Evolutionary conservation across 2,329 filamentous ascomycete species (phyloP), one percentile per base, ranked within the genome.

Genomic region (Geoglossum cookeanum): DNA sequence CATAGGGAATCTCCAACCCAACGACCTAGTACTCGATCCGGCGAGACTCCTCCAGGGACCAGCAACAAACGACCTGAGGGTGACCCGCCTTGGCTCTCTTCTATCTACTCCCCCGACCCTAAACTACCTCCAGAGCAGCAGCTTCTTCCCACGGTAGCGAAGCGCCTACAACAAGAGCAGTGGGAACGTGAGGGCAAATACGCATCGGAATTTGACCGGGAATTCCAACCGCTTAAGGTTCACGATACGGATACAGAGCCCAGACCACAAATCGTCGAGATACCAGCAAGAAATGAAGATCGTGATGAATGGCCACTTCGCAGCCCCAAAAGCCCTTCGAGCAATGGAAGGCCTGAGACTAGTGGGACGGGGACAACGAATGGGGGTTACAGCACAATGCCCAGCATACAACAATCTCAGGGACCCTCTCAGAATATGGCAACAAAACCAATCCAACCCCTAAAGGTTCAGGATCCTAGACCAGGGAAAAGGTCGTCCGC

Each of bases 41-140:
- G 81, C 22, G 79, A 68, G 30, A 79, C 58, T 62, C 76, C 33
- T 68, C 71, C 47, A 64, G 70, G 35, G 63, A 61, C 68, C 65
- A 68, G 75, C 64, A 67, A 76, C 69, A 79, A 87, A 66, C 79
- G 83, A 47, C 90, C 90, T 0, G 92, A 97, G 73, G 92, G 92
- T 22, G 91, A 97, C 57, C 89, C 92, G 8, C 92, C 92, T 55
- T 98, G 92, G 92, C 79, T 97, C 70, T 80, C 92, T 51, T 87
- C 85, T 27, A 88, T 94, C 70, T 98, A 96, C 70, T 94, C 94
- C 66, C 92, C 92, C 0, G 92, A 98, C 67, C 92, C 92, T 33
- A 84, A 89, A 60, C 75, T 98, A 37, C 92, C 92, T 4, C 92
- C 89, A 0, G 92, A 98, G 60, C 87, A 98, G 69, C 92, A 98